Evolutionary conservation across 2,329 filamentous ascomycete species (phyloP).

Genomic region (Nemania abortiva): DNA sequence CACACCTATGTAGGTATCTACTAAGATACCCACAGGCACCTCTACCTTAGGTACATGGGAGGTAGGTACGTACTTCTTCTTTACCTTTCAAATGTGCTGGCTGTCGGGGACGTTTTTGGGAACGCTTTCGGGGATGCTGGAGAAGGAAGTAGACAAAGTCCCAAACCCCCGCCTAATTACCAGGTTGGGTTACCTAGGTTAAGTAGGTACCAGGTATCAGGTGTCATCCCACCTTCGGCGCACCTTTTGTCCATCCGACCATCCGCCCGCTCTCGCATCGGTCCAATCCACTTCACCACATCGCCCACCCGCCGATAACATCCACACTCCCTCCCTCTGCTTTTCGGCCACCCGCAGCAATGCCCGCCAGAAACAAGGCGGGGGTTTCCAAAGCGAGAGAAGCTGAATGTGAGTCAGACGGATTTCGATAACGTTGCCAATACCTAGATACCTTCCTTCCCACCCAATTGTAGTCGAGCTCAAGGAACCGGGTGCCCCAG

Average conservation of each 20-base stretch:
- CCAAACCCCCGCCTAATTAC: too few species aligned
- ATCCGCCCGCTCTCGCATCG: not conserved
- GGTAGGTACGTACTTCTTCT: too few species aligned
- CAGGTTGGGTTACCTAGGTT: too few species aligned
- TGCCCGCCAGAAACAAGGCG: constrained; percentile 52
- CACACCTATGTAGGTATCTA: too few species aligned
- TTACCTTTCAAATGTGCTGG: not conserved
- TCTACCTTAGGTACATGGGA: too few species aligned
- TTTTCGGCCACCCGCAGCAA: constrained; percentile 39
- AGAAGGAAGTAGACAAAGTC: not conserved
- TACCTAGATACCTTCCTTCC: too few species aligned
- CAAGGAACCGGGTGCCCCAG: not conserved
- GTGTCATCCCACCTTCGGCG: constrained; percentile 16
- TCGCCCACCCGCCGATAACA: constrained; percentile 10
- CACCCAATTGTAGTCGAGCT: constrained; percentile 25
- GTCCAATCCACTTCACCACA: constrained; percentile 12
- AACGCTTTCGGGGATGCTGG: constrained; percentile 10
- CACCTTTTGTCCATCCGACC: constrained; percentile 25
- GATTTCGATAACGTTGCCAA: constrained; percentile 15
- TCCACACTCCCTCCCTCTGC: constrained; percentile 17
- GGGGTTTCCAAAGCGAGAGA: constrained; percentile 46
- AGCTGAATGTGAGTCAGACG: constrained; percentile 45
- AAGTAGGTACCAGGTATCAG: not conserved
- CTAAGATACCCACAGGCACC: too few species aligned
- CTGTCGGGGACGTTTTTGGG: constrained; percentile 3